Evolutionary conservation across 2,329 filamentous ascomycete genomes (phyloP), one percentile per base, ranked within the genome.

Genomic region (Amauroascus niger): DNA sequence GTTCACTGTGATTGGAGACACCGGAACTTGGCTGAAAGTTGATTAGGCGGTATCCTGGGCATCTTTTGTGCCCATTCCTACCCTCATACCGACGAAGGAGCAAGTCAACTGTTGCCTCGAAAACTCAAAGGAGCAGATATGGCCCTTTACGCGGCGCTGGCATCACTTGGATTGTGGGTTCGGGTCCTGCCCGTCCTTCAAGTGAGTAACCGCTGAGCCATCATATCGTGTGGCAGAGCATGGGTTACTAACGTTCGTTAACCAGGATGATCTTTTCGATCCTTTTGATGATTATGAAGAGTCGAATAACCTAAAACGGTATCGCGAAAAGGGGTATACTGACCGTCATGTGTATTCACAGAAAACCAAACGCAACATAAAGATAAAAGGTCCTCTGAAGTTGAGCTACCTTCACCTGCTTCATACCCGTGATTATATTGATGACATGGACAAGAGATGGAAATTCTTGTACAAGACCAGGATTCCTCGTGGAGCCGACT

Each of bases 21-120:
- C 14, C 1, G 18, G 6, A 16, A 18, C 6, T 33, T 16, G 4
- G 32, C 40, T 46, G 41, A 52, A 26, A 48, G 26, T 24, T 6
- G 37, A 59, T 48, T 47, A 74, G 75, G 75, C 3, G 71, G 74
- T 0, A 59, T 59, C 1, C 53, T 79, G 0, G 77, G 75, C 0
- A 68, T 76, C 28, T 69, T 63, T 49, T 78, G 74, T 55, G 67
- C 68, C 2, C 74, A 79, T 51, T 65, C 68, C 0, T 79, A 79
- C 57, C 66, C 74, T 0, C 74, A 79, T 49, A 64, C 67, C 0
- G 67, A 60, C 2, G 6, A 58, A 1, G 5, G 50, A 3, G 60
- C 63, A 0, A 20, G 57, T 0, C 14, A 46, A 0, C 39, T 58
- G 3, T 60, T 75, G 1, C 72, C 71, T 0, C 61, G 60, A 2